phyloP scores from a whole-genome alignment of 805 yeast genomes.

The Metschnikowia picachoensis region DNA sequence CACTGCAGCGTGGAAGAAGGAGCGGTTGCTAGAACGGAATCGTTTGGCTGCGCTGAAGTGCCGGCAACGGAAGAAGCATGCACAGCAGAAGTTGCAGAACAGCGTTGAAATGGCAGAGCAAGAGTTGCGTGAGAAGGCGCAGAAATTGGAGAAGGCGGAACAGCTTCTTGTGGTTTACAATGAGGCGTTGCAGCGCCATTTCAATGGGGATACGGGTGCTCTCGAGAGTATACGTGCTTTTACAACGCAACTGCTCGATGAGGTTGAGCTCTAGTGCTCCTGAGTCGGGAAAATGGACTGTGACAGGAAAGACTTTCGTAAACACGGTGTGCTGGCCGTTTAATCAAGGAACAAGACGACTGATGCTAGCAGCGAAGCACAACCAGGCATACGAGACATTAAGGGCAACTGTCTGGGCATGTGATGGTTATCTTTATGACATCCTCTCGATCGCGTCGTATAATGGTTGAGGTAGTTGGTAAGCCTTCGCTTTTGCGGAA shows the following conservation, averaged over 20 bases:
- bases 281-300: background rate
- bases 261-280: background rate
- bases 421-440: no score
- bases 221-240: slow-evolving; percentile 14
- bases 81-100: slow-evolving; percentile 62
- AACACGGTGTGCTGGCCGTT: background rate
- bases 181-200: slow-evolving; percentile 15
- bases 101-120: slow-evolving; percentile 48
- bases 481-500: no score
- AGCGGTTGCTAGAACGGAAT: slow-evolving; percentile 56
- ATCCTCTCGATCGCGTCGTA: no score
- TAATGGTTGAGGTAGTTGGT: no score
- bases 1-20: slow-evolving; percentile 64
- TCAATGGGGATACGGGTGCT: slow-evolving; percentile 11
- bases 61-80: slow-evolving; percentile 63
- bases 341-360: no score
- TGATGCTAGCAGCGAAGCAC: no score
- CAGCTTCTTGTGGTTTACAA: slow-evolving; percentile 21
- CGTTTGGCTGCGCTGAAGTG: slow-evolving; percentile 68
- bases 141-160: slow-evolving; percentile 22
- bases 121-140: slow-evolving; percentile 35
- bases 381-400: no score
- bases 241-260: slow-evolving; percentile 6
- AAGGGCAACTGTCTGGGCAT: no score
- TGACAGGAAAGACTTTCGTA: background rate